Percentiles rank a stretch among this genome's conserved stretches.
Conservation (phyloP, 2,329 filamentous ascomycete genomes). For the Venturia effusa region DNA sequence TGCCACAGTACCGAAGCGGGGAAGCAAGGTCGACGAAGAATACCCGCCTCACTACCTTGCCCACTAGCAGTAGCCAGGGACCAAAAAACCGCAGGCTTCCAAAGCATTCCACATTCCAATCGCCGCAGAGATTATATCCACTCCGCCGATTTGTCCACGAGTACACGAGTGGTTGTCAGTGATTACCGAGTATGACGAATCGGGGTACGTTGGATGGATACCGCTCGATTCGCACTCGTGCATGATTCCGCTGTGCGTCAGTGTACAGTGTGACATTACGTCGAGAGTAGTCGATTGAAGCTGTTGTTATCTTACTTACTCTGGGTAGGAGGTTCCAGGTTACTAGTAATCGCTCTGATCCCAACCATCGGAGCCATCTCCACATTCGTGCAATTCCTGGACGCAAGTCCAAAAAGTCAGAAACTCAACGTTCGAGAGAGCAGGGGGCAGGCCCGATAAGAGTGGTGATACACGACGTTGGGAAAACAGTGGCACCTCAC, state of each 20-base stretch:
- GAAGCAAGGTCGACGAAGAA: not conserved
- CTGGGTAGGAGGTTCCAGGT: no score
- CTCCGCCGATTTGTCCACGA: not conserved
- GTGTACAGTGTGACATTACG: not conserved
- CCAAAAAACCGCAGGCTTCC: not conserved
- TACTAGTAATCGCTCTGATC: no score
- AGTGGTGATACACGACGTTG: no score
- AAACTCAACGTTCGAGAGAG: no score
- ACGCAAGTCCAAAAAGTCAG: not conserved
- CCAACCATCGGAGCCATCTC: not conserved
- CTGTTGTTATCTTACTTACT: no score
- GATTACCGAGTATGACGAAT: not conserved
- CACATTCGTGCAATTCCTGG: not conserved
- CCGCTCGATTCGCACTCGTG: not conserved
- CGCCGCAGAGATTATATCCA: not conserved
- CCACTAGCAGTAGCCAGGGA: constrained; percentile 2
- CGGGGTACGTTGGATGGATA: not conserved
- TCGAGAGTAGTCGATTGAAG: not conserved
- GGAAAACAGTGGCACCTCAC: no score
- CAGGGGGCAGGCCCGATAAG: no score
- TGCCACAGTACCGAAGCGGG: not conserved
- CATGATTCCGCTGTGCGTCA: not conserved
- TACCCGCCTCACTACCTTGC: not conserved
- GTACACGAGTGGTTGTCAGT: not conserved
- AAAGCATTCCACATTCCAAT: not conserved